Evolutionary conservation across 108 stramenopile species (phyloP).

Genomic region (Schizochytrium sp.): DNA sequence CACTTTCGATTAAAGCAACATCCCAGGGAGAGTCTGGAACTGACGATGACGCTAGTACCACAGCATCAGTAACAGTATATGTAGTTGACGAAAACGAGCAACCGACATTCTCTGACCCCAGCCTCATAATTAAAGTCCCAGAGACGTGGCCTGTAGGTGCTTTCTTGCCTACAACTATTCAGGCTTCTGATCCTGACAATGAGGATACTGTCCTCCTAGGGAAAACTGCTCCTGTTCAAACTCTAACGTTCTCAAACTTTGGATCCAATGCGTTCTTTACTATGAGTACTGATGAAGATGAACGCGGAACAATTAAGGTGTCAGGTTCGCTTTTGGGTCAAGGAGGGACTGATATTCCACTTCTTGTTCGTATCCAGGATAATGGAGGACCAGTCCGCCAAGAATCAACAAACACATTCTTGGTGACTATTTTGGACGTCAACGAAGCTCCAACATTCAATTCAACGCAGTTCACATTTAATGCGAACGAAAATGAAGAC

Average conservation of each 20-base stretch:
- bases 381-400: slow-evolving; percentile 55
- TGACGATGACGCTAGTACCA: background rate
- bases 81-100: slow-evolving; percentile 51
- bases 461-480: background rate
- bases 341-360: background rate
- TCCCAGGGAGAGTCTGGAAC: background rate
- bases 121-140: background rate
- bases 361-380: slow-evolving; percentile 9
- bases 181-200: slow-evolving; percentile 38
- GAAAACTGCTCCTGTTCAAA: slow-evolving; percentile 4
- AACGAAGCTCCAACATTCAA: slow-evolving; percentile 29
- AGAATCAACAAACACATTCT: background rate
- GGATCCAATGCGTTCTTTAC: background rate
- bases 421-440: background rate
- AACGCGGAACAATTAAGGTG: slow-evolving; percentile 1
- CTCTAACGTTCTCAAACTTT: slow-evolving; percentile 25
- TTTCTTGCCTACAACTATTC: background rate
- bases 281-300: background rate
- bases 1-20: background rate
- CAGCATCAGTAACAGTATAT: slow-evolving; percentile 32
- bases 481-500: background rate
- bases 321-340: background rate
- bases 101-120: slow-evolving; percentile 17
- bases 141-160: slow-evolving; percentile 43
- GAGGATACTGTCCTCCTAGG: slow-evolving; percentile 31